Percentiles rank a stretch among this genome's conserved stretches.
phyloP scores from a whole-genome alignment of 1,139 yeast genomes.

The Diutina sp. region DNA sequence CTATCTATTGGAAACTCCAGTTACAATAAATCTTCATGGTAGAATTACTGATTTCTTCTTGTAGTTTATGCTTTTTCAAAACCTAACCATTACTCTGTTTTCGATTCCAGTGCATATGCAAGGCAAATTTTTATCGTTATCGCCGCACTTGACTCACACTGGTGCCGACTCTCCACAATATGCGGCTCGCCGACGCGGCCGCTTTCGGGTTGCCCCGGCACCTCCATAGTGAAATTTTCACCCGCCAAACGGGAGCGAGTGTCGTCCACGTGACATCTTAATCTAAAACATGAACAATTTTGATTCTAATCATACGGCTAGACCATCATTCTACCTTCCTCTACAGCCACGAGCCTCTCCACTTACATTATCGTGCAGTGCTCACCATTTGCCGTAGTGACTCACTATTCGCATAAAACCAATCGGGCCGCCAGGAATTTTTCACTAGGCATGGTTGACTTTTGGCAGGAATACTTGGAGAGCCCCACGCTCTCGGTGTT shows the following conservation, averaged over 20 bases:
- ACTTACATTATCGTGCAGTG: not conserved
- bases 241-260: not conserved
- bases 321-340: too few relatives aligned
- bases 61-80: too few relatives aligned
- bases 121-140: not conserved
- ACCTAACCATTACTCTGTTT: too few relatives aligned
- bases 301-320: too few relatives aligned
- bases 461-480: conserved; percentile 31
- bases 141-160: not conserved
- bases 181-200: not conserved
- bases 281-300: too few relatives aligned
- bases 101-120: not conserved
- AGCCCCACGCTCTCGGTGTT: conserved; percentile 77
- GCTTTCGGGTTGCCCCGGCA: not conserved
- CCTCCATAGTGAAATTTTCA: not conserved
- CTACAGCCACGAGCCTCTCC: not conserved
- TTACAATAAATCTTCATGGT: too few relatives aligned
- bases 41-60: too few relatives aligned
- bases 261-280: too few relatives aligned
- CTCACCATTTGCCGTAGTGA: not conserved
- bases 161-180: not conserved
- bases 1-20: too few relatives aligned
- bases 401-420: not conserved
- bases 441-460: not conserved
- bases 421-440: not conserved